A percentile compares a stretch with the other conserved stretches of the same genome.
phyloP scores from a whole-genome alignment of 2,329 filamentous ascomycete species.

The Phyllosticta ampelicida region DNA sequence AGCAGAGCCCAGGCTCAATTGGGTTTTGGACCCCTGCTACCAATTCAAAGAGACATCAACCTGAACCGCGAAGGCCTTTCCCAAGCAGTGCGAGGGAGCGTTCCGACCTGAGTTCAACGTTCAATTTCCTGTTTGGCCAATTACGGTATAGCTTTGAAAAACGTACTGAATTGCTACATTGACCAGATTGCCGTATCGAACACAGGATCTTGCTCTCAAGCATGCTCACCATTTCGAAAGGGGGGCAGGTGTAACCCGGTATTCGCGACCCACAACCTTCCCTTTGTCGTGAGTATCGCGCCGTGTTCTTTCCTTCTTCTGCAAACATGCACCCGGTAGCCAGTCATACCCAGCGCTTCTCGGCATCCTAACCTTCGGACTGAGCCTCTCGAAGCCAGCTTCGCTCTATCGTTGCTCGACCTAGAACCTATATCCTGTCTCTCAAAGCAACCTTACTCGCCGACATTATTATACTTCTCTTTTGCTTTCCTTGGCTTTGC shows the following conservation, averaged over 20 bases:
- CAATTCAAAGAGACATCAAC: background rate
- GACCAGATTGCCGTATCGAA: background rate
- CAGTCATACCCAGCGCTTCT: background rate
- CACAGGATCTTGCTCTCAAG: background rate
- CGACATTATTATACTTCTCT: background rate
- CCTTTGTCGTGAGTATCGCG: background rate
- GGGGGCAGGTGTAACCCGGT: background rate
- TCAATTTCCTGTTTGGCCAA: no score
- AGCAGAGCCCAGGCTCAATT: background rate
- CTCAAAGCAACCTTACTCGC: background rate
- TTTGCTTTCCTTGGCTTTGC: background rate
- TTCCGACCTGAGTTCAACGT: background rate
- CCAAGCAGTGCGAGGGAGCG: background rate
- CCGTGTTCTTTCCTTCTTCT: background rate
- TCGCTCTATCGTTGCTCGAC: background rate
- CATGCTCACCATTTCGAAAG: background rate
- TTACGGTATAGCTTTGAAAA: no score
- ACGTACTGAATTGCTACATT: background rate
- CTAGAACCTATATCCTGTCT: background rate
- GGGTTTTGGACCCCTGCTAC: background rate
- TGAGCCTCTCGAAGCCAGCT: background rate
- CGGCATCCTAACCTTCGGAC: background rate
- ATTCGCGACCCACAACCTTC: background rate
- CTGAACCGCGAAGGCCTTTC: background rate
- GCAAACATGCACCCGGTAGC: background rate